These are phyloP conservation scores for Akanthomyces dipterigenus DNA, from an alignment of 2,329 filamentous ascomycete genomes.

Conservation along the genomic window DNA sequence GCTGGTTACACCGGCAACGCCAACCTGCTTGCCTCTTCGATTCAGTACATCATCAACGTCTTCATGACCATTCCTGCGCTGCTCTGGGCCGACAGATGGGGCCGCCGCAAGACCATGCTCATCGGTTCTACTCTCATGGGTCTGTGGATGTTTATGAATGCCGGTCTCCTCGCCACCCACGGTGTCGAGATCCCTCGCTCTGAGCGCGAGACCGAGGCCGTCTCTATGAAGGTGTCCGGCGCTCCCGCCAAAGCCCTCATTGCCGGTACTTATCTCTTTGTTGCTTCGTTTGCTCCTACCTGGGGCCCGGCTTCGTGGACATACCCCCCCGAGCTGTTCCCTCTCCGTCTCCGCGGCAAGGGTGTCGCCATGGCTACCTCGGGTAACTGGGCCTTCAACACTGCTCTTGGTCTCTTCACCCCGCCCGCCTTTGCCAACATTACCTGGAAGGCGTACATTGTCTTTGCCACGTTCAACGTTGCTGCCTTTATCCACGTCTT, in stretches of 20 bases:
- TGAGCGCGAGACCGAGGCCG: conserved; percentile 37
- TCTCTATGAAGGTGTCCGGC: conserved; percentile 41
- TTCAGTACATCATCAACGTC: conserved; percentile 69
- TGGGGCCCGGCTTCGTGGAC: conserved; percentile 44
- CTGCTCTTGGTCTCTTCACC: conserved; percentile 33
- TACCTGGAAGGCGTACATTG: conserved; percentile 44
- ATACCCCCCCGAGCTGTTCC: conserved; percentile 35
- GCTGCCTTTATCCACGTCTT: conserved; percentile 43
- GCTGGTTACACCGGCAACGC: conserved; percentile 37
- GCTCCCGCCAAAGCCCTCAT: conserved; percentile 55
- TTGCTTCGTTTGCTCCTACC: conserved; percentile 41
- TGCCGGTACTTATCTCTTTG: conserved; percentile 59
- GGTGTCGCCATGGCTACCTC: conserved; percentile 30
- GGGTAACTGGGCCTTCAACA: conserved; percentile 35
- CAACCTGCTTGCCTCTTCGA: conserved; percentile 47
- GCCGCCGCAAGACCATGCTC: conserved; percentile 62
- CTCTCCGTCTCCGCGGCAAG: conserved; percentile 30
- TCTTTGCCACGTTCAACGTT: conserved; percentile 47
- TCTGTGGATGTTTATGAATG: conserved; percentile 50
- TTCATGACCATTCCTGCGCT: conserved; percentile 71
- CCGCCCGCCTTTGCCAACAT: conserved; percentile 32
- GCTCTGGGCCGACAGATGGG: conserved; percentile 68
- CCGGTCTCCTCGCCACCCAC: conserved; percentile 42
- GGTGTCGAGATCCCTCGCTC: conserved; percentile 35
- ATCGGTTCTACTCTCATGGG: conserved; percentile 61